phyloP scores from a whole-genome alignment of 2,329 filamentous ascomycete genomes.

The Aspergillus ustus region DNA sequence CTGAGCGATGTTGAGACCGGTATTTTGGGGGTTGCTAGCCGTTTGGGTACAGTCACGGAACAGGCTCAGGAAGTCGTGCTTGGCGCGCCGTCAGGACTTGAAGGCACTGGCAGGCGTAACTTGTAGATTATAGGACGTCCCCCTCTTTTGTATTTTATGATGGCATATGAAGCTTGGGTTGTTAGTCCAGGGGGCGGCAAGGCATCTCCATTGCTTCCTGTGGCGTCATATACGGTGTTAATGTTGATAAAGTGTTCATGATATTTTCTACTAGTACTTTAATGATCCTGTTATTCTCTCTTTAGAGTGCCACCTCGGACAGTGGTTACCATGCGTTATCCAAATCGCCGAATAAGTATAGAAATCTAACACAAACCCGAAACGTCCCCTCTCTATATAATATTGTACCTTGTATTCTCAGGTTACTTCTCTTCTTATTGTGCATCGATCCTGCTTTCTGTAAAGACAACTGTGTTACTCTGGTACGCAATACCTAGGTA shows the following conservation, averaged over 20 bases:
- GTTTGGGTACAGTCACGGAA: constrained; percentile 64
- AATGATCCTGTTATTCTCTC: not conserved
- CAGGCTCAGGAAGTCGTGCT: constrained; percentile 61
- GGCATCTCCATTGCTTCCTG: not conserved
- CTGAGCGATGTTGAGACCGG: constrained; percentile 69
- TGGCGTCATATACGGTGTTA: constrained; percentile 8
- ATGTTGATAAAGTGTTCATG: constrained; percentile 5
- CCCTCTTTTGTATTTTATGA: constrained; percentile 19
- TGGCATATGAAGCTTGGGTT: constrained; percentile 9
- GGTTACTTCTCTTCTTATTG: not conserved
- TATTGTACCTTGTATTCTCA: not conserved
- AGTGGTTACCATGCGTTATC: not conserved
- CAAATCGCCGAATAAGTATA: not conserved
- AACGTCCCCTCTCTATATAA: not conserved
- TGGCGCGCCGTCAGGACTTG: constrained; percentile 44
- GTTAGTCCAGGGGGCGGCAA: constrained; percentile 5
- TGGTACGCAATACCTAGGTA: no score
- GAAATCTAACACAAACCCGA: not conserved
- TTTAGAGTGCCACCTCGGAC: not conserved
- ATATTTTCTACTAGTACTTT: constrained; percentile 4
- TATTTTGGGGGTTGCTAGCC: constrained; percentile 65
- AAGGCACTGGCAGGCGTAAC: constrained; percentile 34
- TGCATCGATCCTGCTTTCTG: no score
- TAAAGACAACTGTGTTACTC: no score
- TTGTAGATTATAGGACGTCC: constrained; percentile 7